phyloP scores from a whole-genome alignment of 2,329 filamentous ascomycete genomes.

The Fusarium nanum region DNA sequence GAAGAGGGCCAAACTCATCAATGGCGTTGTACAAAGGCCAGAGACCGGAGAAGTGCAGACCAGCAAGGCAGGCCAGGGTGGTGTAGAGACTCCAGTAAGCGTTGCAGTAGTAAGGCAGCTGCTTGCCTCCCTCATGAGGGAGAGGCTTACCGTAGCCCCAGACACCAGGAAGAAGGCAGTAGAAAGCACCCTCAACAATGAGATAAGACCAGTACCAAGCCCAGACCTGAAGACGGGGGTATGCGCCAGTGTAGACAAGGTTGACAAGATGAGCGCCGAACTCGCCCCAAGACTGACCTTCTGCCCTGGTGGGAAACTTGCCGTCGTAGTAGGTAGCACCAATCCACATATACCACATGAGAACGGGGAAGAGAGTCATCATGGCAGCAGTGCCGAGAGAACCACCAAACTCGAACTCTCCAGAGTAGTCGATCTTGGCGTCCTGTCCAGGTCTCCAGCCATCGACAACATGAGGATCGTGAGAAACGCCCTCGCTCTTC shows the following conservation, averaged over 20 bases:
- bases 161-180: conserved; percentile 87
- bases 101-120: conserved; percentile 95
- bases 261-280: conserved; percentile 78
- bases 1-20: conserved; percentile 92
- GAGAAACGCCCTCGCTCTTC: conserved; percentile 37
- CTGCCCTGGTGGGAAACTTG: conserved; percentile 74
- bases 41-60: conserved; percentile 82
- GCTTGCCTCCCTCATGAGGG: conserved; percentile 82
- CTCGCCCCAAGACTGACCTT: conserved; percentile 74
- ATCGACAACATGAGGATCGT: conserved; percentile 54
- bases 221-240: conserved; percentile 86
- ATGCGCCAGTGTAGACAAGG: conserved; percentile 85
- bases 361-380: conserved; percentile 91
- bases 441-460: conserved; percentile 71
- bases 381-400: conserved; percentile 81
- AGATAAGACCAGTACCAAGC: conserved; percentile 95
- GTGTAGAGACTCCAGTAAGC: conserved; percentile 88
- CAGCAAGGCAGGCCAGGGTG: conserved; percentile 77
- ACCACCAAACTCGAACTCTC: conserved; percentile 86
- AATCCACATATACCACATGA: conserved; percentile 99
- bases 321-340: conserved; percentile 93
- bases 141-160: conserved; percentile 90
- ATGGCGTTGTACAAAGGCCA: conserved; percentile 93
- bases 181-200: conserved; percentile 83
- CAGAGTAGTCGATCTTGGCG: conserved; percentile 72